phyloP scores from a whole-genome alignment of 768 basidiomycete species.

The Chalciporus chontae region DNA sequence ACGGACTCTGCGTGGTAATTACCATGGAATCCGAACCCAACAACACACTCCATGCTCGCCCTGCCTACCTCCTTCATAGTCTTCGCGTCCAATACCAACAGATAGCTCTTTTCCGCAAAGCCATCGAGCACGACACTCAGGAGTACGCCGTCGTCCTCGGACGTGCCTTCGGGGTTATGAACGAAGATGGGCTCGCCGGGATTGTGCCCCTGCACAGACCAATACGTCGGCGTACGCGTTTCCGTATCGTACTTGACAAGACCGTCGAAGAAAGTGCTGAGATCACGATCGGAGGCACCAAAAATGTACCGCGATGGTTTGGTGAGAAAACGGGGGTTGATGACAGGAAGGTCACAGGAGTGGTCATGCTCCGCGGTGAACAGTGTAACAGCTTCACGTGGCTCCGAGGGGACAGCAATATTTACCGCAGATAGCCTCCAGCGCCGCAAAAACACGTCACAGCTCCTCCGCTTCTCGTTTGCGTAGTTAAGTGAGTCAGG shows the following conservation, averaged over 20 bases:
- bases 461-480: slow-evolving; percentile 17
- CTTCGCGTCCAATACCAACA: slow-evolving; percentile 36
- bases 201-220: slow-evolving; percentile 28
- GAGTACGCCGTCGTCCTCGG: slow-evolving; percentile 37
- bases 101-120: slow-evolving; percentile 27
- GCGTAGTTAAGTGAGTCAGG: slow-evolving; percentile 23
- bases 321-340: slow-evolving; percentile 31
- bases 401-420: slow-evolving; percentile 10
- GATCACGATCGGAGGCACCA: slow-evolving; percentile 24
- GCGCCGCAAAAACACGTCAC: slow-evolving; percentile 27
- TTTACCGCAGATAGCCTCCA: slow-evolving; percentile 29
- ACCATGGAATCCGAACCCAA: slow-evolving; percentile 39
- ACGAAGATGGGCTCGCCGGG: slow-evolving; percentile 39
- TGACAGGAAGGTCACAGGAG: slow-evolving; percentile 35
- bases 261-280: slow-evolving; percentile 33
- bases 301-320: slow-evolving; percentile 33
- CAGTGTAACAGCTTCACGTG: slow-evolving; percentile 16
- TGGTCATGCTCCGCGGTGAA: slow-evolving; percentile 24
- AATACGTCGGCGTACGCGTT: slow-evolving; percentile 20
- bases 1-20: slow-evolving; percentile 12
- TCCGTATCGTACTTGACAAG: slow-evolving; percentile 36
- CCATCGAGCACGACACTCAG: slow-evolving; percentile 37
- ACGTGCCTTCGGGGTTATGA: slow-evolving; percentile 22
- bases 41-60: slow-evolving; percentile 31
- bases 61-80: slow-evolving; percentile 35